phyloP scores from a whole-genome alignment of 2,329 filamentous ascomycete species.

The Colletotrichum australisinense region DNA sequence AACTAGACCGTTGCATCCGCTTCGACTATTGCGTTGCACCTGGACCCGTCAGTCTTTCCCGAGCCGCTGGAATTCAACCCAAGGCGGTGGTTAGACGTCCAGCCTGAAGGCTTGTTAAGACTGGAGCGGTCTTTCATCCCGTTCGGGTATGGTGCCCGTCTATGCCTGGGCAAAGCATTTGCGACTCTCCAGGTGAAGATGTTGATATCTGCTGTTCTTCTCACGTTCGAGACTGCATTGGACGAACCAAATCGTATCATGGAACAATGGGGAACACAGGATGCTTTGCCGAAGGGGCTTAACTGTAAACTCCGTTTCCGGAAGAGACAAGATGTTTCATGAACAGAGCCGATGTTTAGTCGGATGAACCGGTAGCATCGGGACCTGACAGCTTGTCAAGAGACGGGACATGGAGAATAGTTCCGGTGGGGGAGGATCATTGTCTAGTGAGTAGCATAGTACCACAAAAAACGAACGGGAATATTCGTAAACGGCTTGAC shows the following conservation, averaged over 20 bases:
- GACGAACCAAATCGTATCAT: not conserved
- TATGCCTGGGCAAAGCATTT: not conserved
- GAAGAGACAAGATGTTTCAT: conserved; percentile 49
- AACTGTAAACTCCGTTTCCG: not conserved
- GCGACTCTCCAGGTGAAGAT: not conserved
- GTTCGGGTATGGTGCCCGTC: not conserved
- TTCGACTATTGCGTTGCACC: not conserved
- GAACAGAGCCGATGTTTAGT: not conserved
- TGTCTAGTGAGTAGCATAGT: not conserved
- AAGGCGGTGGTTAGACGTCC: not conserved
- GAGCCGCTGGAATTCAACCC: not conserved
- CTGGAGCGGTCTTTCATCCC: not conserved
- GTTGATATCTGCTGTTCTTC: not conserved
- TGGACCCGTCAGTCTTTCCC: not conserved
- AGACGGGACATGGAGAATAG: not conserved
- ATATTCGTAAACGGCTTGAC: not conserved
- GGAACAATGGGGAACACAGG: not conserved
- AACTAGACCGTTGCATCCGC: not conserved
- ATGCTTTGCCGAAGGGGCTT: not conserved
- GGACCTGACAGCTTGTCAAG: not conserved
- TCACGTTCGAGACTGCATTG: not conserved
- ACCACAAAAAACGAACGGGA: not conserved
- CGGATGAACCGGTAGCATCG: not conserved
- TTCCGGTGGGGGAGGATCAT: not conserved
- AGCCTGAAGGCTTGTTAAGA: not conserved